A percentile compares a stretch with the other conserved stretches of the same genome.
phyloP scores from a whole-genome alignment of 1,139 yeast genomes.

The Geotrichum histeridarum region DNA sequence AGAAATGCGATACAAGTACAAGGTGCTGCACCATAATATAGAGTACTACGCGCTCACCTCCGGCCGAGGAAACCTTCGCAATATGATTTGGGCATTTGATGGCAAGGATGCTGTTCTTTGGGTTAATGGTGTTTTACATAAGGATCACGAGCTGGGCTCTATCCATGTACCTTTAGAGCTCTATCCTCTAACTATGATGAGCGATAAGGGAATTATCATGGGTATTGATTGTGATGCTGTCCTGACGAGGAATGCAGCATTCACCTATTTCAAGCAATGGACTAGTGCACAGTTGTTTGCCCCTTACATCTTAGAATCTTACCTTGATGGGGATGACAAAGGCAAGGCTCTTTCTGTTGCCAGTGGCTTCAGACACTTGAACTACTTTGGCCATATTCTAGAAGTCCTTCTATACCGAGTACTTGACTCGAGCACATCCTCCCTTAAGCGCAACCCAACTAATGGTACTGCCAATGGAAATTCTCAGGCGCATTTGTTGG shows the following conservation, averaged over 20 bases:
- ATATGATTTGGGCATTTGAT: constrained; percentile 42
- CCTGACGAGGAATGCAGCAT: constrained; percentile 34
- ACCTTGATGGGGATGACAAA: constrained; percentile 28
- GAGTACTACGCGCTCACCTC: constrained; percentile 30
- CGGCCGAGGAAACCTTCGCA: constrained; percentile 23
- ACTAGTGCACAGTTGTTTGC: constrained; percentile 39
- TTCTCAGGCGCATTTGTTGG: constrained; percentile 11
- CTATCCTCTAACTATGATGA: constrained; percentile 40
- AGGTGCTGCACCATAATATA: constrained; percentile 29
- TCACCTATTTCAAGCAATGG: constrained; percentile 35
- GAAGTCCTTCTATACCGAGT: constrained; percentile 44
- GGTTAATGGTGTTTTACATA: constrained; percentile 24
- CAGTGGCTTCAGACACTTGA: constrained; percentile 40
- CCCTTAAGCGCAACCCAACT: neutral
- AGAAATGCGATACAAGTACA: constrained; percentile 24
- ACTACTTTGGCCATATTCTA: constrained; percentile 47
- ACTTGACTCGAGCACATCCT: constrained; percentile 28
- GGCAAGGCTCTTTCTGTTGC: constrained; percentile 36
- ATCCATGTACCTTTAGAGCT: constrained; percentile 34
- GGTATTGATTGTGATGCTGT: constrained; percentile 40
- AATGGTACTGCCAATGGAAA: neutral
- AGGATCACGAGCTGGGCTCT: constrained; percentile 12
- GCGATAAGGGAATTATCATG: constrained; percentile 40
- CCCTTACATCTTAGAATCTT: constrained; percentile 36
- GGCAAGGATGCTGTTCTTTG: constrained; percentile 38